Evolutionary conservation across 352 stramenopile species (phyloP).

Genomic region (Globisporangium paddicum): DNA sequence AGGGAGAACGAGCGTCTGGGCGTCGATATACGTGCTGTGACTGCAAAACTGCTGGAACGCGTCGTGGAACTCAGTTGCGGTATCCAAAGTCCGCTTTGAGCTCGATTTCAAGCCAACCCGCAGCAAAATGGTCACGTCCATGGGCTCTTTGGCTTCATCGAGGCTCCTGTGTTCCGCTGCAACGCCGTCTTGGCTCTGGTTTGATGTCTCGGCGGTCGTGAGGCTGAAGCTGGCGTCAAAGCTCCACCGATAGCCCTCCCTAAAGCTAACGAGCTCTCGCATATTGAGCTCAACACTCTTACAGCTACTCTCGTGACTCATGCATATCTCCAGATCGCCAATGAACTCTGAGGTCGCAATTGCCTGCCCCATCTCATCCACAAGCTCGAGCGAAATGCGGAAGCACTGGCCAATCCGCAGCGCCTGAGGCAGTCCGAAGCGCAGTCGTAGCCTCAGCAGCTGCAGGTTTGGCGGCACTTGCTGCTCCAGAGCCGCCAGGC

Average conservation of each 20-base stretch:
- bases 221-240: conserved; percentile 7
- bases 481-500: conserved; percentile 11
- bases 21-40: conserved; percentile 24
- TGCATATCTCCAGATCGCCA: conserved; percentile 6
- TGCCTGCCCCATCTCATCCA: conserved; percentile 54
- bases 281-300: neutral
- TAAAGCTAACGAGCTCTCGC: neutral
- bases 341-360: neutral
- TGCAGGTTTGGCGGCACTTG: conserved; percentile 14
- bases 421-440: conserved; percentile 28
- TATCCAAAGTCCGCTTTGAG: neutral
- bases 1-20: conserved; percentile 30
- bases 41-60: conserved; percentile 34
- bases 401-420: conserved; percentile 25
- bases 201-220: neutral
- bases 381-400: conserved; percentile 35
- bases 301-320: neutral
- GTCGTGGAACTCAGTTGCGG: conserved; percentile 2
- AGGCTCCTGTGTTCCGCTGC: neutral
- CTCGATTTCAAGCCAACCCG: neutral
- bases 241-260: neutral
- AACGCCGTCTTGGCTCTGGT: neutral
- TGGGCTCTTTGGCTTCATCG: no score
- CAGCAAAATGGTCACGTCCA: neutral
- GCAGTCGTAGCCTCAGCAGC: conserved; percentile 41